Evolutionary conservation across 1,284 basidiomycete genomes (phyloP), one percentile per base, ranked within the genome.

Genomic region (Athelia psychrophila): DNA sequence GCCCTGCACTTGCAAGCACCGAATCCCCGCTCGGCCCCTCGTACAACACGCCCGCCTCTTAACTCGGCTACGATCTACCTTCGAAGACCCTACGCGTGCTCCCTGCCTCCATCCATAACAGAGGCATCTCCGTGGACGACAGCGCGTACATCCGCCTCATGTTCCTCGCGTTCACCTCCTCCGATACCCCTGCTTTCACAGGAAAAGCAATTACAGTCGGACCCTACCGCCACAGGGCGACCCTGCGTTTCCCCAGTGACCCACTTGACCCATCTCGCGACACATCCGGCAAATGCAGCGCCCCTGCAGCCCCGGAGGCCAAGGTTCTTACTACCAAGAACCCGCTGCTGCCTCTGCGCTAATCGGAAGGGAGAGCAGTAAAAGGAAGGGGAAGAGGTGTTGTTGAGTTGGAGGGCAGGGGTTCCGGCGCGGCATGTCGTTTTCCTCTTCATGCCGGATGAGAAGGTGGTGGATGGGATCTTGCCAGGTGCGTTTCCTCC

Each of bases 381-480:
- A 30, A 56, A 56, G 36, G 19, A 57, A 9, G 55, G 57, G 30
- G 59, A 67, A 32, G 49, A 63, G n/a, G 58, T 76, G 3, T 78
- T 69, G 54, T 59, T 79, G 32, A 67, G 70, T 3, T 63, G 66
- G 48, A 64, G 71, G 13, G 58, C 68, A 2, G 68, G 72, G 2
- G 68, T 91, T 23, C 77, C 86, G 10, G 72, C 75, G 40, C 74
- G 77, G n/a, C 88, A 88, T 51, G 73, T 88, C 27, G 74, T n/a
- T 84, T 77, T 84, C 51, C 73, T 69, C 8, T 74, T 66, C 50
- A 71, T 70, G 22, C 69, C 76, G 8, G 74, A 74, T 57, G 77
- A 68, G 13, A 30, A 30, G 27, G 69, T 85, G 23, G 71, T 78
- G 45, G 79, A 85, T 94, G 90, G 88, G 84, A 87, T 61, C 64